Base-by-base conservation (phyloP, 2,329 filamentous ascomycete genomes). In the Sporothrix protearum region DNA sequence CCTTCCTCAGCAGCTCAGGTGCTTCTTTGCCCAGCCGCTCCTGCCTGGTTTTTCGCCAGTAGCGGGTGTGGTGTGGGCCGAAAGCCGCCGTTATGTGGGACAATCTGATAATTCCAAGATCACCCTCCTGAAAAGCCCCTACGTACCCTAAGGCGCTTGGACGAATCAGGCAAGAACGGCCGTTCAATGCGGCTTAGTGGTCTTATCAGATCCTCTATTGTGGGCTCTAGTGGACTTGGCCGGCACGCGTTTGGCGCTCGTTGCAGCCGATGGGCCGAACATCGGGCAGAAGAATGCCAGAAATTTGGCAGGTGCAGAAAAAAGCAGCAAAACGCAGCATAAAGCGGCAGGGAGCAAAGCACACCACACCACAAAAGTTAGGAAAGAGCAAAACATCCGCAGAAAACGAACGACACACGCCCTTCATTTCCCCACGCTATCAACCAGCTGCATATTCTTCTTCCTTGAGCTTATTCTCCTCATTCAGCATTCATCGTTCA, bases 171-270 rank as follows among this genome's bases (percentile, higher is more conserved):
- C 42, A 51, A 16, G 16, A 67, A 33, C 22, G 36, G 39, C 39
- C 25, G 14, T 66, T 19, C 39, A 30, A 67, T 51, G 42, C 25
- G 42, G 42, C 63, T 67, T 67, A 67, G 42, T 67, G 63, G 63
- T 67, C 63, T 51, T 67, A 67, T 67, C 63, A 67, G 63, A 67
- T 67, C 63, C 63, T 67, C 63, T 49, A 42, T 49, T 4, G 33
- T 36, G 33, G 33, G 33, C 33, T 4, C 5, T 45, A 36, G 28
- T 51, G 63, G 63, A 51, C 45, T n/a, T 45, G 28, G 59, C 59
- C 10, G n/a, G 59, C 59, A 45, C 36, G 36, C 59, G 36, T 25
- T 61, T 63, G 59, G 36, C 59, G 36, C 36, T 45, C n/a, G 19
- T 28, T 67, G 14, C 63, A 22, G 63, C 61, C 61, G 42, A 66